Evolutionary conservation across 768 basidiomycete species (phyloP).

Genomic region (Boletus tomentosulus): DNA sequence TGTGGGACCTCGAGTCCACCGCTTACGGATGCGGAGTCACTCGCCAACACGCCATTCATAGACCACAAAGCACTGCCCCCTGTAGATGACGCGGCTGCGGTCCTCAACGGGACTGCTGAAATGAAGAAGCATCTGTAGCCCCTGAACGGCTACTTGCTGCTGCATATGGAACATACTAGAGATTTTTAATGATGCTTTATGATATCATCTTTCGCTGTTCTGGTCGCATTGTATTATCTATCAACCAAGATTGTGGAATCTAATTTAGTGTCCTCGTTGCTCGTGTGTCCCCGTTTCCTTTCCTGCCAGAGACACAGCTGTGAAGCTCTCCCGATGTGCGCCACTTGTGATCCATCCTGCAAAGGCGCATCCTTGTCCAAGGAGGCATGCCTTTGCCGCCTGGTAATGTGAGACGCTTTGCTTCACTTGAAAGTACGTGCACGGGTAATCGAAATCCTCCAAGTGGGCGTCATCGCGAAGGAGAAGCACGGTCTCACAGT

Average conservation of each 20-base stretch:
- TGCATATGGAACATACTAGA: constrained; percentile 6
- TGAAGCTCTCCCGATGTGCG: constrained; percentile 49
- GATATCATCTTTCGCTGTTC: constrained; percentile 7
- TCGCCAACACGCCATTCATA: constrained; percentile 33
- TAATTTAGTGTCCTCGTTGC: background rate
- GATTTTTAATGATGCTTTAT: constrained; percentile 16
- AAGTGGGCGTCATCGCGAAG: constrained; percentile 7
- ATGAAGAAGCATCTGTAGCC: constrained; percentile 31
- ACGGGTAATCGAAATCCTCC: constrained; percentile 7
- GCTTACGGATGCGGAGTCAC: constrained; percentile 40
- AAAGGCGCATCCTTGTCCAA: constrained; percentile 46
- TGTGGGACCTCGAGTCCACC: constrained; percentile 52
- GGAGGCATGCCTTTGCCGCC: constrained; percentile 44
- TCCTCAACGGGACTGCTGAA: constrained; percentile 7
- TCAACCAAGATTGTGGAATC: constrained; percentile 1
- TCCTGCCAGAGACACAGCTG: constrained; percentile 4
- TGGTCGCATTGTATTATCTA: constrained; percentile 10
- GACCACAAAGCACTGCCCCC: constrained; percentile 20
- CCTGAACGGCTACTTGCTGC: background rate
- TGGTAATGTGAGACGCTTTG: constrained; percentile 43
- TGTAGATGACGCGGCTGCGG: constrained; percentile 14
- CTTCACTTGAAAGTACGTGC: constrained; percentile 48
- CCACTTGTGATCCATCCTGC: constrained; percentile 62
- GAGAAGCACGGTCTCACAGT: constrained; percentile 23
- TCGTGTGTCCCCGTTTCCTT: background rate